Conservation (phyloP, 1,139 yeast species). For the Nakaseomyces kungkrabaensis region DNA sequence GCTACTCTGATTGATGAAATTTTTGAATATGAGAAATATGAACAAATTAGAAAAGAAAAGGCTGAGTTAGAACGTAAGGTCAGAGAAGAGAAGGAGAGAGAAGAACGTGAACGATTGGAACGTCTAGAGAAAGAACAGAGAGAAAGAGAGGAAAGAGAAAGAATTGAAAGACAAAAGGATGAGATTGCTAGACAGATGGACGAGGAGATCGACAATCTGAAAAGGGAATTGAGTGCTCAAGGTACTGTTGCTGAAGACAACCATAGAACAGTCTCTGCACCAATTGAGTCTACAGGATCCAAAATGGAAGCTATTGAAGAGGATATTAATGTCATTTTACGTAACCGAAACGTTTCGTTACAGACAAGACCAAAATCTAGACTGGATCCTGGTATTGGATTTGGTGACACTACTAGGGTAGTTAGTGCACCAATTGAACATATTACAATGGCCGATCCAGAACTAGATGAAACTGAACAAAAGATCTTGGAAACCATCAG, state of each 20-base stretch:
- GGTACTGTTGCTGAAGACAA: conserved; percentile 9
- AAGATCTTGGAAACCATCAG: conserved; percentile 32
- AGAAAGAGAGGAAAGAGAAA: conserved; percentile 13
- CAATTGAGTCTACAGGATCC: conserved; percentile 18
- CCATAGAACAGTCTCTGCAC: conserved; percentile 32
- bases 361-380: conserved; percentile 56
- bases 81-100: conserved; percentile 15
- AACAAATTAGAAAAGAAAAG: conserved; percentile 41
- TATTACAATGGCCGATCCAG: conserved; percentile 2
- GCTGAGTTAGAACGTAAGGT: conserved; percentile 41
- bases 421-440: conserved; percentile 4
- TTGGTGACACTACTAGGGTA: background rate
- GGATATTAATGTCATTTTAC: conserved; percentile 15
- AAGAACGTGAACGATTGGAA: conserved; percentile 5
- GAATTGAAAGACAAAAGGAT: conserved; percentile 10
- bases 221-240: conserved; percentile 14
- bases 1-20: conserved; percentile 69
- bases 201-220: conserved; percentile 20
- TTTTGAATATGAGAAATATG: conserved; percentile 37
- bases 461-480: conserved; percentile 16
- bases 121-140: conserved; percentile 8
- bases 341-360: conserved; percentile 33
- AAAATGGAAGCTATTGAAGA: conserved; percentile 14
- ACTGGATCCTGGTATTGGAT: conserved; percentile 45
- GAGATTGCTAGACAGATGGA: conserved; percentile 20